phyloP scores from a whole-genome alignment of 148 eudicot genomes.

The Fallopia convolvulus region DNA sequence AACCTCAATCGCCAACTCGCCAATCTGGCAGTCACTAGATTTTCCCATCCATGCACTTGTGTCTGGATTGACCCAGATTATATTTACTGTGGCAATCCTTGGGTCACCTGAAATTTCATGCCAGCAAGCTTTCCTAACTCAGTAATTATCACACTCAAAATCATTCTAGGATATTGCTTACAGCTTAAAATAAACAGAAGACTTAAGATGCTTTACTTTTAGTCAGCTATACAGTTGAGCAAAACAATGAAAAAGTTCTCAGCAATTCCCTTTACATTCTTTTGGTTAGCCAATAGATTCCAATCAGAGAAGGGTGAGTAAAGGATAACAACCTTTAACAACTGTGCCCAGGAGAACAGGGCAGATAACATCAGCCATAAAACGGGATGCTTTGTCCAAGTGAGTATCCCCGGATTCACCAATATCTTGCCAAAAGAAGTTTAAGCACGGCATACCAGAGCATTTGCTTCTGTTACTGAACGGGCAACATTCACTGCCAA shows the following conservation, averaged over 20 bases:
- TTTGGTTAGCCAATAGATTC: too few species aligned
- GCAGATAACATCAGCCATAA: conserved; percentile 57
- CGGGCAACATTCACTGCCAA: conserved; percentile 69
- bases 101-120: conserved; percentile 56
- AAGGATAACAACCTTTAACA: conserved; percentile 52
- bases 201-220: not conserved
- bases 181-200: not conserved
- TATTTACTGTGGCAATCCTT: conserved; percentile 54
- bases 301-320: too few species aligned
- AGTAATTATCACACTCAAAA: not conserved
- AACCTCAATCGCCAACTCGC: conserved; percentile 78
- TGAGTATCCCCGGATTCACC: conserved; percentile 13
- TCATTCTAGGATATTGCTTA: not conserved
- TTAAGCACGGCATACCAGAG: conserved; percentile 60
- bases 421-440: conserved; percentile 61
- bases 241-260: too few species aligned
- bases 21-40: conserved; percentile 37
- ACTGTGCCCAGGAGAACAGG: conserved; percentile 68
- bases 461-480: conserved; percentile 39
- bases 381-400: conserved; percentile 53
- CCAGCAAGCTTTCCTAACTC: not conserved
- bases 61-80: conserved; percentile 72
- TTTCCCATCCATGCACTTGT: conserved; percentile 58
- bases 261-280: too few species aligned
- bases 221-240: too few species aligned